Conservation (phyloP, 1,284 basidiomycete genomes). For the Malassezia vespertilionis region DNA sequence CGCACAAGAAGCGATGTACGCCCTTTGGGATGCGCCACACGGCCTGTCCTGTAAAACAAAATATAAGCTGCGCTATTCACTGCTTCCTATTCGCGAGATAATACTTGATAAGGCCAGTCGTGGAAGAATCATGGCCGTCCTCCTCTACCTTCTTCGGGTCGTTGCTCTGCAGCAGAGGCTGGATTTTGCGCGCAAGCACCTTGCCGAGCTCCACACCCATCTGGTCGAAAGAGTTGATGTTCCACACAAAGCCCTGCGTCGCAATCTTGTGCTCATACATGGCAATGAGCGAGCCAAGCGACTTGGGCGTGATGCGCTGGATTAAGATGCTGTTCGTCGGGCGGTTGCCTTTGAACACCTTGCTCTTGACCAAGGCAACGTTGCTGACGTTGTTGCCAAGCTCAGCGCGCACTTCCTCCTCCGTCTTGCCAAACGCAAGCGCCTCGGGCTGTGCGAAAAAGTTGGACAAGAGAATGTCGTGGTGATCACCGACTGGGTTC, state of each 20-base stretch:
- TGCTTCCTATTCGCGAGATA: constrained; percentile 34
- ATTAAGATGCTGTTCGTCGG: constrained; percentile 95
- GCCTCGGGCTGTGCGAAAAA: constrained; percentile 90
- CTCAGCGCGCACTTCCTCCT: constrained; percentile 74
- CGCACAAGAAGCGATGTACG: too few species aligned
- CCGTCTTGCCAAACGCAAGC: constrained; percentile 91
- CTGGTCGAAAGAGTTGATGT: constrained; percentile 82
- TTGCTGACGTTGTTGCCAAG: constrained; percentile 61
- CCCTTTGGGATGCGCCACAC: too few species aligned
- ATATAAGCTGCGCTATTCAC: neutral
- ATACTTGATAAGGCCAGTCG: constrained; percentile 32
- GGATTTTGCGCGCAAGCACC: constrained; percentile 83
- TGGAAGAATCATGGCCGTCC: constrained; percentile 69
- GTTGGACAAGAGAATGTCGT: constrained; percentile 92
- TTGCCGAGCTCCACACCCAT: constrained; percentile 65
- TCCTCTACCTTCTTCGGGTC: constrained; percentile 57
- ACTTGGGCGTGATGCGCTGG: constrained; percentile 78
- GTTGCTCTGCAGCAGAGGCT: constrained; percentile 70
- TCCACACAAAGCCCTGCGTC: constrained; percentile 91
- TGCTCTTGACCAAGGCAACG: constrained; percentile 80
- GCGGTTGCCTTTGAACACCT: constrained; percentile 94
- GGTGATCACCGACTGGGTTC: constrained; percentile 80
- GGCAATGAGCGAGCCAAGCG: constrained; percentile 78
- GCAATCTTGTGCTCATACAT: constrained; percentile 99
- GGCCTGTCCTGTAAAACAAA: too few species aligned